Percentiles rank a stretch among this genome's conserved stretches.
Conservation (phyloP, 768 basidiomycete species). For the Pulveroboletus sp. region DNA sequence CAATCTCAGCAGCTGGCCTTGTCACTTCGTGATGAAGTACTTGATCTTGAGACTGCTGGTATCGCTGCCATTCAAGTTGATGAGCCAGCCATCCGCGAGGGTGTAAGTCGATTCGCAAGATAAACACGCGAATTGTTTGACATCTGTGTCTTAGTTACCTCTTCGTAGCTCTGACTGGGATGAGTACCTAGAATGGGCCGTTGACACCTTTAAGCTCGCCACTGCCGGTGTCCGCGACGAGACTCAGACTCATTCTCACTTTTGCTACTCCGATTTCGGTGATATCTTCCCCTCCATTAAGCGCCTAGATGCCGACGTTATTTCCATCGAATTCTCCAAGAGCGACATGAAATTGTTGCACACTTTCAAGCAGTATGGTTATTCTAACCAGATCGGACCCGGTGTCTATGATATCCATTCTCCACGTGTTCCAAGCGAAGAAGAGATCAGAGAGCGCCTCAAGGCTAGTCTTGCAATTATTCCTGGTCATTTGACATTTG, state of each 20-base stretch:
- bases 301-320: conserved; percentile 95
- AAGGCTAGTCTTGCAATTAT: conserved; percentile 79
- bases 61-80: conserved; percentile 99
- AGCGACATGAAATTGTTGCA: conserved; percentile 95
- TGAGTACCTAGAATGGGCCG: conserved; percentile 94
- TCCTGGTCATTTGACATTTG: conserved; percentile 73
- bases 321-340: conserved; percentile 98
- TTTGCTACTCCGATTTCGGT: conserved; percentile 98
- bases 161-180: conserved; percentile 97
- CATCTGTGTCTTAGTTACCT: conserved; percentile 60
- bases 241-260: conserved; percentile 98
- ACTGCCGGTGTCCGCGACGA: conserved; percentile 93
- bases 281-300: conserved; percentile 98
- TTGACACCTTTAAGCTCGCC: conserved; percentile 96
- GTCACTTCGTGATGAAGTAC: conserved; percentile 95
- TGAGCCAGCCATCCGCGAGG: conserved; percentile 99
- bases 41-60: conserved; percentile 94
- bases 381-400: conserved; percentile 96
- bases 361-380: conserved; percentile 92
- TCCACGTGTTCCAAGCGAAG: conserved; percentile 88
- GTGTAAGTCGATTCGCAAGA: conserved; percentile 47
- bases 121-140: not conserved
- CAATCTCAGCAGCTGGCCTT: conserved; percentile 98
- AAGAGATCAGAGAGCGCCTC: conserved; percentile 94
- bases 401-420: conserved; percentile 99